phyloP scores from a whole-genome alignment of 176 grass and related monocot species.

The Musa acuminata region DNA sequence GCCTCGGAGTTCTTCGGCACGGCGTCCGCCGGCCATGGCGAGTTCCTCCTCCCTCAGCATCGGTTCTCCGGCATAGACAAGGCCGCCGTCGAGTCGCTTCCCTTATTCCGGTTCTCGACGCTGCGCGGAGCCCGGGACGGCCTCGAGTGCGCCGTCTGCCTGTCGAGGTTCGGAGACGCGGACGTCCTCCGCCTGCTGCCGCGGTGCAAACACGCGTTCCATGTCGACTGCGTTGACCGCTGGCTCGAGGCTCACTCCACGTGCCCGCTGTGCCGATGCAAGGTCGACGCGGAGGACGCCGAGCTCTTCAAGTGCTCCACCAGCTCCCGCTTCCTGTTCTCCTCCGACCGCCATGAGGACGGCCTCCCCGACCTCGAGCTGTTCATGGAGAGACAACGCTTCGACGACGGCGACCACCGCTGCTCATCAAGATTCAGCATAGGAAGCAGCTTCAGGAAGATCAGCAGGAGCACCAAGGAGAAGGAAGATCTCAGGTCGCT shows the following conservation, averaged over 20 bases:
- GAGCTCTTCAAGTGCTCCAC: slow-evolving; percentile 36
- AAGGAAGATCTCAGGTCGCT: too few species aligned
- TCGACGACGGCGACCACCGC: slow-evolving; percentile 24
- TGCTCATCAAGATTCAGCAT: slow-evolving; percentile 36
- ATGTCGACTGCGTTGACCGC: slow-evolving; percentile 10
- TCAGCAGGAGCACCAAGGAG: not conserved
- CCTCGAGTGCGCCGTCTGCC: slow-evolving; percentile 22
- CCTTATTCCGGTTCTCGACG: slow-evolving; percentile 2
- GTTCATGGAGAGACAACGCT: slow-evolving; percentile 4
- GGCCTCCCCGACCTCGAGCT: not conserved
- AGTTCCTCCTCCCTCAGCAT: not conserved
- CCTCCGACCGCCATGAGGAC: not conserved
- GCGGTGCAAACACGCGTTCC: slow-evolving; percentile 24
- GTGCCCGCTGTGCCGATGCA: slow-evolving; percentile 14
- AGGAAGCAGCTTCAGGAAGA: slow-evolving; percentile 17
- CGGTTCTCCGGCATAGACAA: not conserved
- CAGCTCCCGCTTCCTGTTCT: slow-evolving; percentile 45
- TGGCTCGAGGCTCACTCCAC: slow-evolving; percentile 20
- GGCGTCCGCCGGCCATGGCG: not conserved
- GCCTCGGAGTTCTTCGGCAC: not conserved
- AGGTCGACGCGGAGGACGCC: slow-evolving; percentile 39
- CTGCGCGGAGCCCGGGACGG: not conserved
- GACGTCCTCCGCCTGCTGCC: slow-evolving; percentile 17
- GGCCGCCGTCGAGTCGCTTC: slow-evolving; percentile 8
- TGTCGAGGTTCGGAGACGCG: slow-evolving; percentile 9